These are phyloP conservation scores for Conticribra guillardii DNA, from an alignment of 108 stramenopile species.

Conservation along the genomic window DNA sequence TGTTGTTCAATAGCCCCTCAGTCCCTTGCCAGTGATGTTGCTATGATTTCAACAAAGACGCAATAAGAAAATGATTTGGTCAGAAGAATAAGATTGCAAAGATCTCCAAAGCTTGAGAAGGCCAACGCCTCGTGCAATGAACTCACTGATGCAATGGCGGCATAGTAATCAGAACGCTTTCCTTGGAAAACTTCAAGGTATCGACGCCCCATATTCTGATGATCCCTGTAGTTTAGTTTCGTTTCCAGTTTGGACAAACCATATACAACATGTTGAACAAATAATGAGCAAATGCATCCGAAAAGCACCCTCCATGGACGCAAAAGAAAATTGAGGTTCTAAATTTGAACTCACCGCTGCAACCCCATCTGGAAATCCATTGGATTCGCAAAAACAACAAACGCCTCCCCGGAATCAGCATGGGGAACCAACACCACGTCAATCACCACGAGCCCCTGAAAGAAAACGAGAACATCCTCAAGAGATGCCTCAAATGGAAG, in stretches of 20 bases:
- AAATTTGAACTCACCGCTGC: slow-evolving; percentile 65
- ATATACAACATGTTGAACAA: too few relatives aligned
- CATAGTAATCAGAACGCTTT: slow-evolving; percentile 89
- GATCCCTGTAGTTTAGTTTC: too few relatives aligned
- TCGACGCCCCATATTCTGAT: slow-evolving; percentile 80
- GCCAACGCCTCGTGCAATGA: too few relatives aligned
- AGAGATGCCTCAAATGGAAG: slow-evolving; percentile 92
- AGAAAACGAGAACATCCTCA: slow-evolving; percentile 92
- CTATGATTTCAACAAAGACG: too few relatives aligned
- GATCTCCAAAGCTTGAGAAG: too few relatives aligned
- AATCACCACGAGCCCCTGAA: slow-evolving; percentile 92
- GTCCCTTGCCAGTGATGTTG: slow-evolving; percentile 69
- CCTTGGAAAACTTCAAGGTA: slow-evolving; percentile 92
- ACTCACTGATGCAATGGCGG: slow-evolving; percentile 86
- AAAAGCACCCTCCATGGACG: background rate
- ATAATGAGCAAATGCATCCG: background rate
- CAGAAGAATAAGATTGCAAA: too few relatives aligned
- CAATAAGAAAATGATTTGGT: too few relatives aligned
- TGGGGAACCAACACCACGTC: slow-evolving; percentile 84
- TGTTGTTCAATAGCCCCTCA: slow-evolving; percentile 29
- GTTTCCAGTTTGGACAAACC: too few relatives aligned
- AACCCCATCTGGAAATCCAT: slow-evolving; percentile 96
- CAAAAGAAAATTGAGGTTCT: background rate
- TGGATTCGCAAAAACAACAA: slow-evolving; percentile 92
- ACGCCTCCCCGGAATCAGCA: slow-evolving; percentile 76